These are phyloP conservation scores for Knufia petricola DNA, from an alignment of 2,329 filamentous ascomycete genomes.

Conservation along the genomic window DNA sequence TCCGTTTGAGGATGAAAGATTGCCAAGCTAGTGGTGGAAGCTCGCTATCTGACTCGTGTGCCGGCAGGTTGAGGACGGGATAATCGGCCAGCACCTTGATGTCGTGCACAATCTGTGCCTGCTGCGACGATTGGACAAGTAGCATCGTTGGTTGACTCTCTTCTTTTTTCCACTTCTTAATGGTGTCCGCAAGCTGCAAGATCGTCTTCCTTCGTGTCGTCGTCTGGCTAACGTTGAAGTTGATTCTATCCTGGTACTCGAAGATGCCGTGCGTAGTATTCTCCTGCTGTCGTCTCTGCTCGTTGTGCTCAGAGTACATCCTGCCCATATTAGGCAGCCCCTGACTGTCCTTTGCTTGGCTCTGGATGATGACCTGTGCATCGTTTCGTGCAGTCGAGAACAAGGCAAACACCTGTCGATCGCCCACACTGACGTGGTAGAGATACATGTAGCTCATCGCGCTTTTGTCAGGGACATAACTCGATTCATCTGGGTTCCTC, in stretches of 20 bases:
- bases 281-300: constrained; percentile 53
- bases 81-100: constrained; percentile 76
- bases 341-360: constrained; percentile 68
- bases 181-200: constrained; percentile 73
- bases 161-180: constrained; percentile 85
- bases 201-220: constrained; percentile 83
- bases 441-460: constrained; percentile 78
- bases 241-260: constrained; percentile 73
- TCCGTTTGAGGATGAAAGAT: constrained; percentile 69
- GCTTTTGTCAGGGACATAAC: constrained; percentile 64
- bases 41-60: constrained; percentile 74
- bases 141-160: constrained; percentile 71
- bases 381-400: constrained; percentile 76
- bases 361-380: constrained; percentile 80
- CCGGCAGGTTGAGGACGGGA: constrained; percentile 69
- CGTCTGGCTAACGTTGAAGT: constrained; percentile 78
- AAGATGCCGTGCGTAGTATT: constrained; percentile 70
- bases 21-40: constrained; percentile 93
- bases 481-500: constrained; percentile 54
- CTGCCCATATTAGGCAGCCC: constrained; percentile 84
- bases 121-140: constrained; percentile 83
- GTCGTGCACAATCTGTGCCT: constrained; percentile 70
- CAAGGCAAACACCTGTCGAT: constrained; percentile 84
- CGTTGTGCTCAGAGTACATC: constrained; percentile 70
- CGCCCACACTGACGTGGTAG: constrained; percentile 83